Evolutionary conservation across 2,329 filamentous ascomycete species (phyloP).

Genomic region (Trichophyton simii): DNA sequence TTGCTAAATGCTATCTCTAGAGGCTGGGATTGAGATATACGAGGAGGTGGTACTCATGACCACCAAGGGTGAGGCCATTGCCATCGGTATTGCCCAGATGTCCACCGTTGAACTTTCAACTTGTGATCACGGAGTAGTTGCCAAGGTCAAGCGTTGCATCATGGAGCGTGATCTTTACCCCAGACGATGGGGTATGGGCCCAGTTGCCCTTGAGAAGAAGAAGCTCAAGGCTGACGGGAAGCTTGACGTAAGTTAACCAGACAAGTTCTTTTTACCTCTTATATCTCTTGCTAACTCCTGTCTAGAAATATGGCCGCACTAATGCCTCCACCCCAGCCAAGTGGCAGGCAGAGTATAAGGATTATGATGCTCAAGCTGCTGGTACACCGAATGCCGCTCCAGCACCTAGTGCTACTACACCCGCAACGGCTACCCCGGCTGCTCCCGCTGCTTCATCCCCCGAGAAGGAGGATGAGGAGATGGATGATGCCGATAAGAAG

Average conservation of each 20-base stretch:
- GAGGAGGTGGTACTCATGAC: slow-evolving; percentile 98
- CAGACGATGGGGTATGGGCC: slow-evolving; percentile 88
- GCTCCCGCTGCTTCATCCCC: slow-evolving; percentile 22
- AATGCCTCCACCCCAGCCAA: slow-evolving; percentile 89
- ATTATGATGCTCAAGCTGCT: slow-evolving; percentile 49
- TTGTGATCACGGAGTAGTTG: slow-evolving; percentile 93
- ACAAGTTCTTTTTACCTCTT: neutral
- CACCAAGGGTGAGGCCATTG: slow-evolving; percentile 97
- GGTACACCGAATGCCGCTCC: slow-evolving; percentile 9
- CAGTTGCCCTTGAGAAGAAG: slow-evolving; percentile 93
- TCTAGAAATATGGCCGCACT: slow-evolving; percentile 71
- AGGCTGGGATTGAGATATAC: slow-evolving; percentile 80
- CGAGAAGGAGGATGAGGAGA: slow-evolving; percentile 23
- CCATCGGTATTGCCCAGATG: slow-evolving; percentile 93
- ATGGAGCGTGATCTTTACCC: slow-evolving; percentile 99
- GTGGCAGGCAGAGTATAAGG: slow-evolving; percentile 88
- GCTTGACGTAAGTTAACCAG: slow-evolving; percentile 53
- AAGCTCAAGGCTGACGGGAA: slow-evolving; percentile 98
- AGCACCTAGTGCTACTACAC: slow-evolving; percentile 29
- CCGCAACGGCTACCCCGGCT: slow-evolving; percentile 32
- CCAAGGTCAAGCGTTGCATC: slow-evolving; percentile 98
- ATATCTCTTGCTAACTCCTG: slow-evolving; percentile 23
- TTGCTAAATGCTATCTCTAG: slow-evolving; percentile 33
- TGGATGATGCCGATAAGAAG: slow-evolving; percentile 40
- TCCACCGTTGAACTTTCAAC: slow-evolving; percentile 93